Evolutionary conservation across 1,284 basidiomycete species (phyloP).

Genomic region (Ganoderma leucocontextum): DNA sequence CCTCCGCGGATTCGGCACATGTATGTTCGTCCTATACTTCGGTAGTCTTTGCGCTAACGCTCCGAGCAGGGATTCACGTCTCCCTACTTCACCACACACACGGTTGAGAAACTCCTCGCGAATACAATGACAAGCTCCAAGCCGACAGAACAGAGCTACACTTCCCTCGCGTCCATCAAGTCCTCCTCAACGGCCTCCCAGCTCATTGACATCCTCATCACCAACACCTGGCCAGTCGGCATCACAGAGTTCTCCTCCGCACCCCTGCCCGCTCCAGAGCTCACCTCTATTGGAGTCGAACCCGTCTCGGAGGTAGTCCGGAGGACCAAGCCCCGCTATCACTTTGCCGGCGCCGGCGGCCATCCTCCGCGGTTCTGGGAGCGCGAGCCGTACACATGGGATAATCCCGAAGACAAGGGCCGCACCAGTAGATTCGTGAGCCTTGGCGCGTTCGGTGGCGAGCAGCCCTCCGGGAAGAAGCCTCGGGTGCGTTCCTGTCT

Average conservation of each 20-base stretch:
- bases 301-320: constrained; percentile 76
- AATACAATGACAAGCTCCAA: constrained; percentile 64
- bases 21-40: constrained; percentile 48
- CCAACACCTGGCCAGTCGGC: constrained; percentile 80
- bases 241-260: constrained; percentile 72
- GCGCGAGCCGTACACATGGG: constrained; percentile 89
- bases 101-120: constrained; percentile 75
- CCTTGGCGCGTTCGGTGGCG: constrained; percentile 86
- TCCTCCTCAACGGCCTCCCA: constrained; percentile 66
- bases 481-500: constrained; percentile 68
- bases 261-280: constrained; percentile 55
- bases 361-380: constrained; percentile 85
- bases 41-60: background rate
- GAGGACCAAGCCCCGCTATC: constrained; percentile 78
- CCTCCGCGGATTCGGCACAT: constrained; percentile 61
- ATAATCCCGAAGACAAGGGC: constrained; percentile 60
- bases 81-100: constrained; percentile 75
- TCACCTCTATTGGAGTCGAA: constrained; percentile 55
- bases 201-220: constrained; percentile 84
- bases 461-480: constrained; percentile 71
- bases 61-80: constrained; percentile 68
- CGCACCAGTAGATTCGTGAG: constrained; percentile 83
- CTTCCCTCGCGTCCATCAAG: constrained; percentile 74
- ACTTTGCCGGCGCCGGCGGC: constrained; percentile 73
- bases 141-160: constrained; percentile 54